Evolutionary conservation across 225 moss, liverwort and hornwort species (phyloP).

Genomic region (Physcomitrium patens): DNA sequence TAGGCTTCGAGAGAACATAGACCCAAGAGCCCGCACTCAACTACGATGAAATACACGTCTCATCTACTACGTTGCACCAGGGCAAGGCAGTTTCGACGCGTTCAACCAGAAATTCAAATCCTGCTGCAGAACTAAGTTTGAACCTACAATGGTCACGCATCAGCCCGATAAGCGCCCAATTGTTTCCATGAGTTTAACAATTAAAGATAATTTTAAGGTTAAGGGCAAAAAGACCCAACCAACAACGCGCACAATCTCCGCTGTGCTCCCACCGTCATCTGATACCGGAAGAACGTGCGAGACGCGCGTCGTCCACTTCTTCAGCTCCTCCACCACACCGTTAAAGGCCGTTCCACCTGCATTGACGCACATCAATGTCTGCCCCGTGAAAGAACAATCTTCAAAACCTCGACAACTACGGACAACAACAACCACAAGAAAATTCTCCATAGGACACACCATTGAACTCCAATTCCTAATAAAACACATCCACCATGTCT

Average conservation of each 20-base stretch:
- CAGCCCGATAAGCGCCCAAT: background rate
- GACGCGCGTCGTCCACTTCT: conserved; percentile 91
- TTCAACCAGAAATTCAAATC: background rate
- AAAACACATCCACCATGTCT: too few species aligned
- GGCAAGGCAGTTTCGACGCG: background rate
- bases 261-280: conserved; percentile 96
- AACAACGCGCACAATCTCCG: conserved; percentile 98
- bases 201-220: background rate
- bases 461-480: too few species aligned
- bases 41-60: background rate
- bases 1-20: conserved; percentile 18
- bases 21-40: too few species aligned
- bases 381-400: too few species aligned
- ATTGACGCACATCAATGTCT: background rate
- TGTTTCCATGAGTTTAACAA: background rate
- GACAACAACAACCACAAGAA: background rate
- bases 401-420: background rate
- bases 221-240: conserved; percentile 52
- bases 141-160: background rate
- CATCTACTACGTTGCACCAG: too few species aligned
- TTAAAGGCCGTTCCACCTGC: conserved; percentile 98
- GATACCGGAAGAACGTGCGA: conserved; percentile 99
- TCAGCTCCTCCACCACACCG: conserved; percentile 98
- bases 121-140: background rate
- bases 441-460: background rate